Evolutionary conservation across 805 yeast species (phyloP).

Genomic region (Starmerella floricola): DNA sequence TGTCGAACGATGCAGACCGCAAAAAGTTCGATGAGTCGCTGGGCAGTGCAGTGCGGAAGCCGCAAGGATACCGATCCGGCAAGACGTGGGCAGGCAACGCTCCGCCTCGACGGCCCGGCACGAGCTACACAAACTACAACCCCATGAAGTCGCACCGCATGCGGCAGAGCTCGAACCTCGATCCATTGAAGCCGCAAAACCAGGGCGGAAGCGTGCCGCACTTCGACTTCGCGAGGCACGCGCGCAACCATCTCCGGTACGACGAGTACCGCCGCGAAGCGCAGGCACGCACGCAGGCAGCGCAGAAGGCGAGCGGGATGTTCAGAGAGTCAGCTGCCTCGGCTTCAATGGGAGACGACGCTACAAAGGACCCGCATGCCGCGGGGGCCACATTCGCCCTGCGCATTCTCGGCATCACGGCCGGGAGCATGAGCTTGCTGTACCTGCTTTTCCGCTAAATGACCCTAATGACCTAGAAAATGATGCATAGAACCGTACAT

Average conservation of each 20-base stretch:
- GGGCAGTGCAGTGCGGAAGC: conserved; percentile 22
- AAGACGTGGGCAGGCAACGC: conserved; percentile 9
- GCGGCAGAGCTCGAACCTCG: conserved; percentile 18
- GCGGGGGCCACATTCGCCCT: conserved; percentile 8
- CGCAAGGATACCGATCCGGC: conserved; percentile 22
- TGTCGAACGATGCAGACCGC: conserved; percentile 39
- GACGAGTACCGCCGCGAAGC: conserved; percentile 22
- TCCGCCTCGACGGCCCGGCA: conserved; percentile 12
- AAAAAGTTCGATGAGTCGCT: conserved; percentile 36
- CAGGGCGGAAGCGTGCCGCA: conserved; percentile 30
- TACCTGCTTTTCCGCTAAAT: conserved; percentile 14
- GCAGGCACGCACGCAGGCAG: neutral
- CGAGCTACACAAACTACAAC: conserved; percentile 12
- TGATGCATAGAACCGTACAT: too few relatives aligned
- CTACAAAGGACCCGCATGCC: conserved; percentile 6
- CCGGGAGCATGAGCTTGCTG: conserved; percentile 12
- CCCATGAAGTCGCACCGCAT: conserved; percentile 14
- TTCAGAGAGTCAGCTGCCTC: conserved; percentile 10
- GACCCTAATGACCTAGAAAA: neutral
- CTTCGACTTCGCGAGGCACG: conserved; percentile 29
- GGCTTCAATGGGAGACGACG: conserved; percentile 6
- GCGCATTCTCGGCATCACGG: conserved; percentile 12
- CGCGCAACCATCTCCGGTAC: conserved; percentile 26
- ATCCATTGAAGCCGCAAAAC: conserved; percentile 23
- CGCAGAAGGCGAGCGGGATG: conserved; percentile 8